Percentiles rank a stretch among this genome's conserved stretches.
phyloP scores from a whole-genome alignment of 2,329 filamentous ascomycete genomes.

The Cadophora gregata region DNA sequence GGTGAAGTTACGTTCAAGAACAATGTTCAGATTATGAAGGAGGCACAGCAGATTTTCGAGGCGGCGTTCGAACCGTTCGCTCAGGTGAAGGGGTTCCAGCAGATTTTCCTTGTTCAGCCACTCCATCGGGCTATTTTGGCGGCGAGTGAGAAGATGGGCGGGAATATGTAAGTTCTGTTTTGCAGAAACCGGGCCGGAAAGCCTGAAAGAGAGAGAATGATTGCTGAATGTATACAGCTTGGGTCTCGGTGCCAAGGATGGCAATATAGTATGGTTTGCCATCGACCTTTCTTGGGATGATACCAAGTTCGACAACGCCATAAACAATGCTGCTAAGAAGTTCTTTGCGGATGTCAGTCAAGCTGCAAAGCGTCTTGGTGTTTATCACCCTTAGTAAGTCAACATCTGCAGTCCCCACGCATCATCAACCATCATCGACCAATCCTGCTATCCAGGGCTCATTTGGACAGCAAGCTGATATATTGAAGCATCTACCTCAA shows the following conservation, averaged over 20 bases:
- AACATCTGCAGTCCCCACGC: too few species aligned
- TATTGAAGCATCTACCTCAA: slow-evolving; percentile 41
- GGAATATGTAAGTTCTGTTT: slow-evolving; percentile 7
- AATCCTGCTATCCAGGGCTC: too few species aligned
- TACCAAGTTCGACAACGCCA: background rate
- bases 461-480: background rate
- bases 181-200: too few species aligned
- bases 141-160: slow-evolving; percentile 6
- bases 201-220: background rate
- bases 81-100: background rate
- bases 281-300: slow-evolving; percentile 12
- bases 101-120: slow-evolving; percentile 3
- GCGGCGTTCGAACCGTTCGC: background rate
- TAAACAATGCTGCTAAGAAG: slow-evolving; percentile 6
- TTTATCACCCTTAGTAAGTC: slow-evolving; percentile 21
- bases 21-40: slow-evolving; percentile 13
- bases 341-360: slow-evolving; percentile 1
- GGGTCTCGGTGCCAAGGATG: slow-evolving; percentile 13
- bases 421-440: too few species aligned
- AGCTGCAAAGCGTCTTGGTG: slow-evolving; percentile 12
- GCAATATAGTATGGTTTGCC: slow-evolving; percentile 11
- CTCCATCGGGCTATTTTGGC: slow-evolving; percentile 1
- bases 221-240: background rate
- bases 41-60: slow-evolving; percentile 13
- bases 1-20: slow-evolving; percentile 5